Evolutionary conservation across 805 yeast genomes (phyloP).

Genomic region (Teunomyces panamensis): DNA sequence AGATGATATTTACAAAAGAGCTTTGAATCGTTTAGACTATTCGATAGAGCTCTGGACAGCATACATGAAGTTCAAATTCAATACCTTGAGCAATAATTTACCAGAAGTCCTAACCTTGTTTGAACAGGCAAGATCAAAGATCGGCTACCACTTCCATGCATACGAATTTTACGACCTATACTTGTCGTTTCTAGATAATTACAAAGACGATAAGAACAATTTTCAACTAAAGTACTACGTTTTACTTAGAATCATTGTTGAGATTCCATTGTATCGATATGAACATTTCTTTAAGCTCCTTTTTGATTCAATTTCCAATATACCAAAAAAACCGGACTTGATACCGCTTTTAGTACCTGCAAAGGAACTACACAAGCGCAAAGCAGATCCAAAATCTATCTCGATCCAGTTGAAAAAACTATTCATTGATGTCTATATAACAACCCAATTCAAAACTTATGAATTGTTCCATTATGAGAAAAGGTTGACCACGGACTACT

Average conservation of each 20-base stretch:
- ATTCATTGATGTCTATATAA: slow-evolving; percentile 51
- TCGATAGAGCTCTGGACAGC: slow-evolving; percentile 52
- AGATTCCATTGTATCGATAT: slow-evolving; percentile 56
- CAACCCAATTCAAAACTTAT: slow-evolving; percentile 52
- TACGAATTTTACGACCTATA: slow-evolving; percentile 52
- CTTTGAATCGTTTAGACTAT: slow-evolving; percentile 35
- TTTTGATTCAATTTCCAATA: slow-evolving; percentile 32
- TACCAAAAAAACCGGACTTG: background rate
- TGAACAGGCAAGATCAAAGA: slow-evolving; percentile 44
- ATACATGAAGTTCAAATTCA: slow-evolving; percentile 42
- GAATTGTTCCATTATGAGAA: slow-evolving; percentile 52
- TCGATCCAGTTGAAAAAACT: slow-evolving; percentile 41
- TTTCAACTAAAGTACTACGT: slow-evolving; percentile 34
- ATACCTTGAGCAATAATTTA: slow-evolving; percentile 27
- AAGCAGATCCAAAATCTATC: slow-evolving; percentile 24
- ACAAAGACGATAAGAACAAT: slow-evolving; percentile 17
- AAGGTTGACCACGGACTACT: slow-evolving; percentile 30
- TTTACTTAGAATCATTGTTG: slow-evolving; percentile 48
- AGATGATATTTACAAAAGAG: slow-evolving; percentile 11
- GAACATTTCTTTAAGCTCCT: slow-evolving; percentile 43
- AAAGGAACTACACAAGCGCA: slow-evolving; percentile 13
- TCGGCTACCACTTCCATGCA: slow-evolving; percentile 53
- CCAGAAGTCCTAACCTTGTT: slow-evolving; percentile 33
- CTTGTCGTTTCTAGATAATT: slow-evolving; percentile 38
- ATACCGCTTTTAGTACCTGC: slow-evolving; percentile 16